Conservation (phyloP, 331 rosid species). For the Phaseolus coccineus region DNA sequence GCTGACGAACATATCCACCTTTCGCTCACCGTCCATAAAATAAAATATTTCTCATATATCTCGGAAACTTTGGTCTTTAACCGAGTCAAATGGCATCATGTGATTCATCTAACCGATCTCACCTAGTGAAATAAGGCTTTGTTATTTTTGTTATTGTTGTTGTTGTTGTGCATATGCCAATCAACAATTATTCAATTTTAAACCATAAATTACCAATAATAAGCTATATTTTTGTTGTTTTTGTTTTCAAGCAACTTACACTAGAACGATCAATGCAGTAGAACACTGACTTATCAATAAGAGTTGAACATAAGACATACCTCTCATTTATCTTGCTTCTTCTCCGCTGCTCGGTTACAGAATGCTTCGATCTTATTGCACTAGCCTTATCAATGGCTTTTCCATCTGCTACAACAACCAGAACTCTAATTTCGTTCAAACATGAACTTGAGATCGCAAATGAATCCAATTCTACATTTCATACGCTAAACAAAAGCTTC, state of each 20-base stretch:
- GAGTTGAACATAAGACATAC: constrained; percentile 49
- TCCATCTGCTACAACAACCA: constrained; percentile 63
- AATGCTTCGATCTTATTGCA: constrained; percentile 86
- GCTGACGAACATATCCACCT: constrained; percentile 23
- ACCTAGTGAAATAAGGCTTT: not conserved
- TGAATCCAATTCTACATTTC: constrained; percentile 35
- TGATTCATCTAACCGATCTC: not conserved
- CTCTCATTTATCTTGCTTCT: constrained; percentile 99
- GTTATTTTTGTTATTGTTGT: not conserved
- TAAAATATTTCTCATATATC: not conserved
- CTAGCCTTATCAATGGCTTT: constrained; percentile 87
- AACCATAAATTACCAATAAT: constrained; percentile 4
- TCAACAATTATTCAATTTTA: constrained; percentile 1
- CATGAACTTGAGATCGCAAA: constrained; percentile 37
- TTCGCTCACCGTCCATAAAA: not conserved
- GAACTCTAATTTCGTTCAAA: constrained; percentile 38
- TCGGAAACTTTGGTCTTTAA: not conserved
- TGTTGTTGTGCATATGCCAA: not conserved
- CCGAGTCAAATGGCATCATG: not conserved
- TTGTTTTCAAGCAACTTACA: constrained; percentile 13
- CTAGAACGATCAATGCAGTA: constrained; percentile 1
- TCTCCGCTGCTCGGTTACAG: constrained; percentile 98
- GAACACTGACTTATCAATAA: constrained; percentile 14
- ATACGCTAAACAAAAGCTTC: not conserved
- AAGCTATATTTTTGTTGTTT: not conserved